Conservation (phyloP, 2,329 filamentous ascomycete species). For the Raffaelea ambrosiae region DNA sequence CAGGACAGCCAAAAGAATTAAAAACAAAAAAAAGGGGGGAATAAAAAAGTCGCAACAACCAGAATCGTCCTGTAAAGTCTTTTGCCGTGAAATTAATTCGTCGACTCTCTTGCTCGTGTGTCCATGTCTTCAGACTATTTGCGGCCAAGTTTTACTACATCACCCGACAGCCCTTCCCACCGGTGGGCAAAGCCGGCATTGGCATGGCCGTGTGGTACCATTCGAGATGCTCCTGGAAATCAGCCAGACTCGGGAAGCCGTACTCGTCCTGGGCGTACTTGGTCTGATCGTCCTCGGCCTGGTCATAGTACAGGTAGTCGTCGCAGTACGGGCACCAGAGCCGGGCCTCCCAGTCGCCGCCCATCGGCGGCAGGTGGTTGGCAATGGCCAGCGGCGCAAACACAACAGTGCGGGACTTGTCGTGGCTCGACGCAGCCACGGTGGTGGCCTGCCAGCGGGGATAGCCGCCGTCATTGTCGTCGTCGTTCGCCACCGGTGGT, state of each 20-base stretch:
- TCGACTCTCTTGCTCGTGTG: neutral
- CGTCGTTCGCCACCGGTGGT: neutral
- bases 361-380: slow-evolving; percentile 43
- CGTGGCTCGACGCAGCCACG: slow-evolving; percentile 27
- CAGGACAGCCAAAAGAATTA: neutral
- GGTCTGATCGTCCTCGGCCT: slow-evolving; percentile 42
- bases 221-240: slow-evolving; percentile 46
- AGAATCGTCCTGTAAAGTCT: too few species aligned
- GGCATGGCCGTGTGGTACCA: slow-evolving; percentile 44
- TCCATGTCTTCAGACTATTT: neutral
- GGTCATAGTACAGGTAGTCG: slow-evolving; percentile 38
- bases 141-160: slow-evolving; percentile 8
- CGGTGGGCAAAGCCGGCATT: slow-evolving; percentile 23
- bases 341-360: slow-evolving; percentile 42
- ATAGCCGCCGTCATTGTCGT: slow-evolving; percentile 16
- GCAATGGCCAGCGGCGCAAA: slow-evolving; percentile 50
- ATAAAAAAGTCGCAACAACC: too few species aligned
- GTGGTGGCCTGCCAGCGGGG: slow-evolving; percentile 46
- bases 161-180: slow-evolving; percentile 28
- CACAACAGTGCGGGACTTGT: slow-evolving; percentile 39
- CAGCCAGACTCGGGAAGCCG: slow-evolving; percentile 38
- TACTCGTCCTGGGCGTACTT: slow-evolving; percentile 37
- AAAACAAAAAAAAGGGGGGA: neutral
- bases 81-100: too few species aligned
- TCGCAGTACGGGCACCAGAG: slow-evolving; percentile 50